phyloP scores from a whole-genome alignment of 202 grass and related monocot species.

The Alloteropsis angusta region DNA sequence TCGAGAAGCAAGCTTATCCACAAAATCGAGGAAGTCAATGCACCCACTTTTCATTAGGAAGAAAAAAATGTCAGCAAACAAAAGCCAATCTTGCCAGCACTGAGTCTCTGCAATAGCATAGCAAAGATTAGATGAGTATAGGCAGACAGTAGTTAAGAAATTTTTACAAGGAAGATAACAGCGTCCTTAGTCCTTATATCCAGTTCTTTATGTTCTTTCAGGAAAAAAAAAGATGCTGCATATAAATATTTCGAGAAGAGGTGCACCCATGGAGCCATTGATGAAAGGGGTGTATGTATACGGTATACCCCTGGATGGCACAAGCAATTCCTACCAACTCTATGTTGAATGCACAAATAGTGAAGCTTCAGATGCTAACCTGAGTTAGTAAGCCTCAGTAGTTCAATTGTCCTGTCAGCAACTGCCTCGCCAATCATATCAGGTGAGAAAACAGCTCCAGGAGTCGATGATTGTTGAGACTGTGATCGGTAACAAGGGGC shows the following conservation, averaged over 20 bases:
- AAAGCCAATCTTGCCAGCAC: slow-evolving; percentile 97
- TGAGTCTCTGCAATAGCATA: slow-evolving; percentile 57
- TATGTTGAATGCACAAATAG: not conserved
- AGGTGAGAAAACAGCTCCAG: slow-evolving; percentile 92
- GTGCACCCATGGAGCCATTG: not conserved
- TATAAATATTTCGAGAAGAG: not conserved
- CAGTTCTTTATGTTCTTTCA: not conserved
- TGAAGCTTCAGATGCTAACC: slow-evolving; percentile 44
- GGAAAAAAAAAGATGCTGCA: not conserved
- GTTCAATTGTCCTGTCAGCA: slow-evolving; percentile 85
- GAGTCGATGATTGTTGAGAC: slow-evolving; percentile 69
- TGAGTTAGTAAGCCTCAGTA: slow-evolving; percentile 78
- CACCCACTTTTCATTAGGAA: slow-evolving; percentile 98
- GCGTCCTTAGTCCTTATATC: not conserved
- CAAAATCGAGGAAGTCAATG: slow-evolving; percentile 97
- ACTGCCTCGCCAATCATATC: slow-evolving; percentile 99
- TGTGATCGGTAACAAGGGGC: slow-evolving; percentile 85
- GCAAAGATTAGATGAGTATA: slow-evolving; percentile 22
- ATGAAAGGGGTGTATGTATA: not conserved
- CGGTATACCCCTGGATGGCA: not conserved
- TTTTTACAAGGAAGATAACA: not conserved
- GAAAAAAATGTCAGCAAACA: slow-evolving; percentile 96
- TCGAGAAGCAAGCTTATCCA: slow-evolving; percentile 84
- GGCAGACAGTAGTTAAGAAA: not conserved
- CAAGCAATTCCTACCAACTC: not conserved